phyloP scores from a whole-genome alignment of 2,329 filamentous ascomycete genomes.

The Calycina herbarum region DNA sequence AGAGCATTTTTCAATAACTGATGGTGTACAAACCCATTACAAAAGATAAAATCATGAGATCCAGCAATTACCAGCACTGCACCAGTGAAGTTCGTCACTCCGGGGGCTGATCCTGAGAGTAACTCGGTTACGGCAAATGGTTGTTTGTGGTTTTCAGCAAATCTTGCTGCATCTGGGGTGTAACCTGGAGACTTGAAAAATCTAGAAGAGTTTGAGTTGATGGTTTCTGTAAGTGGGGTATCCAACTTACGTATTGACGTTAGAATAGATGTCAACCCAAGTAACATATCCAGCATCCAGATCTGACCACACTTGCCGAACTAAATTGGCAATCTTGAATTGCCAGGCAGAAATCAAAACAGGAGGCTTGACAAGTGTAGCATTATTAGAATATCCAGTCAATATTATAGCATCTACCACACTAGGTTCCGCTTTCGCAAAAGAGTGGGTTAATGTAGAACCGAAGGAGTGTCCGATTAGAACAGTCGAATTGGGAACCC shows the following conservation, averaged over 20 bases:
- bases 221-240: background rate
- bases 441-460: constrained; percentile 54
- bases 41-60: constrained; percentile 30
- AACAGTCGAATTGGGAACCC: constrained; percentile 45
- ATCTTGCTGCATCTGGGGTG: background rate
- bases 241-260: constrained; percentile 26
- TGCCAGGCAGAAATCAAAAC: background rate
- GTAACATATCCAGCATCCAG: constrained; percentile 32
- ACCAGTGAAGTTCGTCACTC: constrained; percentile 8
- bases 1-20: too few species aligned
- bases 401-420: constrained; percentile 58
- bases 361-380: background rate
- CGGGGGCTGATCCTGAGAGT: background rate
- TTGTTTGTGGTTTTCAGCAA: background rate
- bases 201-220: background rate
- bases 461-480: constrained; percentile 67
- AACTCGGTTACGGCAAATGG: background rate
- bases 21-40: constrained; percentile 13
- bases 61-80: constrained; percentile 25
- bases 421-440: constrained; percentile 51
- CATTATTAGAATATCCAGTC: constrained; percentile 49
- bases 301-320: background rate
- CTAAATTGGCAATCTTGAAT: constrained; percentile 5
- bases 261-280: constrained; percentile 33
- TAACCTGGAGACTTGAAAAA: background rate